Evolutionary conservation across 139 green algal genomes (phyloP).

Genomic region (Dunaliella sp.): DNA sequence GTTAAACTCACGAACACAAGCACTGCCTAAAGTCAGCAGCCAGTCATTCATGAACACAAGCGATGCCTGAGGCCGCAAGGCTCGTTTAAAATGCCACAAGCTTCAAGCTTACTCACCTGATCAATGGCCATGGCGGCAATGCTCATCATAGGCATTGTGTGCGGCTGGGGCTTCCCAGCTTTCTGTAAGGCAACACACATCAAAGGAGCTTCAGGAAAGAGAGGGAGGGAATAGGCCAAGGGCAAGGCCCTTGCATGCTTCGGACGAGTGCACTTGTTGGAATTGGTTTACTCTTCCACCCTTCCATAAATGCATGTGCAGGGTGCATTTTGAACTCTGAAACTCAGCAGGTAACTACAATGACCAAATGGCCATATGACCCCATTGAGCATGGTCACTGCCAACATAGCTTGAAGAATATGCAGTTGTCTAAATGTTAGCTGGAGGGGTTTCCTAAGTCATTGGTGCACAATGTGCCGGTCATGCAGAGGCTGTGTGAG

Average conservation of each 20-base stretch:
- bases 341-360: not conserved
- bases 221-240: not conserved
- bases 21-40: too few species aligned
- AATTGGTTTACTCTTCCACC: not conserved
- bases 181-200: conserved; percentile 19
- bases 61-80: too few species aligned
- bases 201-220: too few species aligned
- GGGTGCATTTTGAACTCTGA: not conserved
- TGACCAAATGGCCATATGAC: not conserved
- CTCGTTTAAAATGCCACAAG: too few species aligned
- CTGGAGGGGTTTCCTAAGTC: not conserved
- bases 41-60: too few species aligned
- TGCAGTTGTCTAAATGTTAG: not conserved
- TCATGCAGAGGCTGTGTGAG: too few species aligned
- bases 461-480: too few species aligned
- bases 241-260: not conserved
- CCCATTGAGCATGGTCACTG: not conserved
- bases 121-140: conserved; percentile 89
- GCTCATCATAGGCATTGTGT: conserved; percentile 94
- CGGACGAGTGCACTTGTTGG: not conserved
- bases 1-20: too few species aligned
- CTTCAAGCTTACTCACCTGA: conserved; percentile 53
- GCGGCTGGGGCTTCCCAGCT: conserved; percentile 51
- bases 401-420: not conserved
- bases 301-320: not conserved